Conservation (phyloP, 768 basidiomycete species). For the Hypsizygus marmoreus region DNA sequence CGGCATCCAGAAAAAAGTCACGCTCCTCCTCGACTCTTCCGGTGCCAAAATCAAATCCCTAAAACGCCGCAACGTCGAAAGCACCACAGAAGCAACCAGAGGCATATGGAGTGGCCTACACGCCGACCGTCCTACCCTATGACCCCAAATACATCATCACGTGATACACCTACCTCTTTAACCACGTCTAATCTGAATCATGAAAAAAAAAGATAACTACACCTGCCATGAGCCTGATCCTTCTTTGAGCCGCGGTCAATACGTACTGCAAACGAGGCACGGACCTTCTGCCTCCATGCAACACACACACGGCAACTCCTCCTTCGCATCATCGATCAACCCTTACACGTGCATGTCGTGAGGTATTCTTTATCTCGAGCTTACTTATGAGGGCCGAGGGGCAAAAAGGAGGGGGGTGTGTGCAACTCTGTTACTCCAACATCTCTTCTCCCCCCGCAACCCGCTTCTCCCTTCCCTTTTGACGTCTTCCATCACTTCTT, state of each 20-base stretch:
- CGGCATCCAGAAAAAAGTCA: slow-evolving; percentile 75
- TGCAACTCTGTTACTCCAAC: background rate
- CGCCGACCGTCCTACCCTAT: slow-evolving; percentile 63
- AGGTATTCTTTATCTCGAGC: slow-evolving; percentile 35
- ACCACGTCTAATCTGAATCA: too few relatives aligned
- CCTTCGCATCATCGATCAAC: slow-evolving; percentile 35
- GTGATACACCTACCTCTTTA: slow-evolving; percentile 22
- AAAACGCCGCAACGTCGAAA: slow-evolving; percentile 77
- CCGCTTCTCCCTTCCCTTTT: slow-evolving; percentile 9
- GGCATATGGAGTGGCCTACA: slow-evolving; percentile 93
- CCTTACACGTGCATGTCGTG: slow-evolving; percentile 47
- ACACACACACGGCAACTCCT: slow-evolving; percentile 26
- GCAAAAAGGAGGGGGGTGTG: too few relatives aligned
- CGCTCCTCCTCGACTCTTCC: slow-evolving; percentile 83
- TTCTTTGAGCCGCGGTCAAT: slow-evolving; percentile 14
- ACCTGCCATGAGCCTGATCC: slow-evolving; percentile 23
- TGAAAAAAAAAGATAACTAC: too few relatives aligned
- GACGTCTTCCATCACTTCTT: slow-evolving; percentile 2
- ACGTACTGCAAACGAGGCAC: slow-evolving; percentile 16
- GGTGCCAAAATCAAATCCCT: slow-evolving; percentile 83
- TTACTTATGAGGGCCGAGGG: background rate
- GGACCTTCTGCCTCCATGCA: slow-evolving; percentile 22
- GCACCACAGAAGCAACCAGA: slow-evolving; percentile 75
- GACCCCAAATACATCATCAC: slow-evolving; percentile 31
- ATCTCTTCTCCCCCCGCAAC: slow-evolving; percentile 2